Evolutionary conservation across 2,329 filamentous ascomycete genomes (phyloP), one percentile per base, ranked within the genome.

Genomic region (Alternaria tenuissima): DNA sequence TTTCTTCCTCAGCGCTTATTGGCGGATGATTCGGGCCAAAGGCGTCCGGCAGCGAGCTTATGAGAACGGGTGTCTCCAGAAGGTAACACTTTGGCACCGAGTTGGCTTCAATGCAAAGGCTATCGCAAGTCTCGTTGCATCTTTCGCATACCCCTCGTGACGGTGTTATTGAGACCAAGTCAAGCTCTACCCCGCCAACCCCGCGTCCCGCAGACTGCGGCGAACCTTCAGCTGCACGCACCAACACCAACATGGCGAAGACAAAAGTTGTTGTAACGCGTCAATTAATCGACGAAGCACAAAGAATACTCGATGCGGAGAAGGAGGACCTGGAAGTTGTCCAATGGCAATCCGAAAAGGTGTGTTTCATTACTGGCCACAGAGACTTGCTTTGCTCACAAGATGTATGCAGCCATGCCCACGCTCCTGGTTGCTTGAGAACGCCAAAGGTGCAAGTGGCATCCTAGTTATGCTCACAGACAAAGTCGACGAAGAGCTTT

Each of bases 241-340:
- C 55, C 30, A 57, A 47, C 53, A 56, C 46, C 57, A 66, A 54
- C 24, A 75, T 74, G 71, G 44, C 66, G 14, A 66, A 65, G 41
- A 52, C 48, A 5, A 75, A 75, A 44, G 71, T 76, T 12, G 64
- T 76, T 5, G 68, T 76, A 12, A 76, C 73, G 11, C 71, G 73
- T 4, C 56, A 71, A 22, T 54, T 76, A 8, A 66, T 68, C 18
- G 64, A 67, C 0, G 61, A 65, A 48, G 71, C 70, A 2, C 72
- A 75, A 44, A 47, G 20, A 5, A 26, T 74, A 0, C 56, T 76
- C 0, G 65, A 74, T 52, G 63, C 52, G 7, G 64, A 61, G 8
- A 57, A 64, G 3, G 47, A 57, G 9, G 65, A 68, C 0, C 43
- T 76, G 4, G 69, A 75, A 7, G 55, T 75, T 11, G 63, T 74